These are phyloP conservation scores for Gastrolobium bilobum DNA, from an alignment of 306 rosid species.

Conservation along the genomic window DNA sequence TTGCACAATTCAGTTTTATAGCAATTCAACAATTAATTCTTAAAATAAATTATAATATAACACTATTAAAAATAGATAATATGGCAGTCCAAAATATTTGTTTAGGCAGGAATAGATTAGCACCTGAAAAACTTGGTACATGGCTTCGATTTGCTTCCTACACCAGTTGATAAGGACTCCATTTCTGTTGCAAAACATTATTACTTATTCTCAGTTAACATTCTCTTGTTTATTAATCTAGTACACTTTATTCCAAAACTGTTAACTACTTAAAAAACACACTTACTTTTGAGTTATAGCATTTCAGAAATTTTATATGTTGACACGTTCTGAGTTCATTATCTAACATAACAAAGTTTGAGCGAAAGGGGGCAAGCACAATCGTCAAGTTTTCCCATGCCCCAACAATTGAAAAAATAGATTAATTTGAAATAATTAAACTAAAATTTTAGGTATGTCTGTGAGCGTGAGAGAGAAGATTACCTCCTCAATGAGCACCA, in stretches of 20 bases:
- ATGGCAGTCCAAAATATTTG: conserved; percentile 55
- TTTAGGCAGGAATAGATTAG: conserved; percentile 81
- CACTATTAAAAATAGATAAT: conserved; percentile 43
- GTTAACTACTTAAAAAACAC: conserved; percentile 3
- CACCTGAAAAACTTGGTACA: conserved; percentile 99
- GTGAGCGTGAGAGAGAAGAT: neutral
- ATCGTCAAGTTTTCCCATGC: neutral
- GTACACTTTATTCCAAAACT: conserved; percentile 43
- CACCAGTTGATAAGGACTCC: conserved; percentile 92
- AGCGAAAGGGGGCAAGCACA: neutral
- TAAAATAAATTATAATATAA: conserved; percentile 46
- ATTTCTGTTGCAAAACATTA: conserved; percentile 95
- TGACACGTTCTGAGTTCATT: conserved; percentile 25
- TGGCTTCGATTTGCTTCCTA: conserved; percentile 99
- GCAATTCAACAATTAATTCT: conserved; percentile 50
- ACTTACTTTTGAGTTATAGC: neutral
- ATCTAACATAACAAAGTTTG: neutral
- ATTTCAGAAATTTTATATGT: conserved; percentile 31
- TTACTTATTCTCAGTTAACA: conserved; percentile 77
- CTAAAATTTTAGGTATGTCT: neutral
- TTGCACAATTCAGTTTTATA: conserved; percentile 51
- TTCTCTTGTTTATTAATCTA: conserved; percentile 63
- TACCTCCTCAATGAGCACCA: conserved; percentile 19
- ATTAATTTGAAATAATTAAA: conserved; percentile 21
- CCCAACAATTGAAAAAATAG: conserved; percentile 1